Conservation (phyloP, 331 rosid species). For the Quercus lobata region DNA sequence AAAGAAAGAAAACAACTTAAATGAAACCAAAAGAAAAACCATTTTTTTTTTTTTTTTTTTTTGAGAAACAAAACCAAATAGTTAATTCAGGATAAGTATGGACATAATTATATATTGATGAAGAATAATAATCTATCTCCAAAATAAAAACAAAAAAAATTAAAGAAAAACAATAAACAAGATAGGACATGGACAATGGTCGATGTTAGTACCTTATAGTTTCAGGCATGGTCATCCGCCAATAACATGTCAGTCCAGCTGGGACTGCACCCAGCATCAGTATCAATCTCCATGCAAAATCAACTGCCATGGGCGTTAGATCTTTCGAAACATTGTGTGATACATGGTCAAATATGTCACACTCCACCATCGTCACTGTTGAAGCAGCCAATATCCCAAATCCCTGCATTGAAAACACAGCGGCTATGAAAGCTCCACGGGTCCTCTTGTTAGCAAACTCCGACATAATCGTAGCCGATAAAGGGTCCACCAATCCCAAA, state of each 20-base stretch:
- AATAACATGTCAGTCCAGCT: conserved; percentile 41
- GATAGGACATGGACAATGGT: too few species aligned
- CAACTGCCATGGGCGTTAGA: conserved; percentile 42
- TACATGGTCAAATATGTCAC: conserved; percentile 19
- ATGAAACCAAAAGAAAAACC: too few species aligned
- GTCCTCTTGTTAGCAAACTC: conserved; percentile 72
- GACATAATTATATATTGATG: too few species aligned
- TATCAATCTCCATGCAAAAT: conserved; percentile 70
- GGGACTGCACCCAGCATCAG: conserved; percentile 66
- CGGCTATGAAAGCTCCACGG: conserved; percentile 70
- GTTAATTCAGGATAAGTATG: too few species aligned
- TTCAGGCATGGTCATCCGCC: too few species aligned
- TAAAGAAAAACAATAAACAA: too few species aligned
- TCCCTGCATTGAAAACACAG: conserved; percentile 79
- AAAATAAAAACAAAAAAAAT: too few species aligned
- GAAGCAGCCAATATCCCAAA: conserved; percentile 62
- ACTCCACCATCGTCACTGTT: conserved; percentile 8
- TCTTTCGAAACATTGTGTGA: neutral
- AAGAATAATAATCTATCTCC: too few species aligned
- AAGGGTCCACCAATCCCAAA: conserved; percentile 73
- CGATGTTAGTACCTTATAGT: too few species aligned
- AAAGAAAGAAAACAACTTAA: too few species aligned
- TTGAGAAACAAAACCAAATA: too few species aligned
- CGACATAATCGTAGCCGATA: conserved; percentile 75
- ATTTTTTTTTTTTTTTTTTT: too few species aligned